Conservation (phyloP, 169 alveolate species). For the Babesia divergens region DNA sequence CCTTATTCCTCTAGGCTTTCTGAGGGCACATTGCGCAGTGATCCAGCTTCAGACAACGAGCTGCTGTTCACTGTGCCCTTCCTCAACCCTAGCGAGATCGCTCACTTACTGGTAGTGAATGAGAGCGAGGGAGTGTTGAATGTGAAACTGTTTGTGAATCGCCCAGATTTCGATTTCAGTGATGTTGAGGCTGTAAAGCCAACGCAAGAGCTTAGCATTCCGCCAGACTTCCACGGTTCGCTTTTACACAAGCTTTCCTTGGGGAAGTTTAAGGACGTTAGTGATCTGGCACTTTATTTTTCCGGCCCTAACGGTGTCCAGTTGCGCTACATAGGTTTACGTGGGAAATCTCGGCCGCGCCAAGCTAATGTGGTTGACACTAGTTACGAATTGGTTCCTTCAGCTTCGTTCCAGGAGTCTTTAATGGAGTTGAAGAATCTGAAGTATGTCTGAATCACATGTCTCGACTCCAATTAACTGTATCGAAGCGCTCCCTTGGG, state of each 20-base stretch:
- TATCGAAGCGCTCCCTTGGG: not conserved
- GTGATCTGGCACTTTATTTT: conserved; percentile 42
- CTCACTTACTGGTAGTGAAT: conserved; percentile 46
- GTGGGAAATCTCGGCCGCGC: conserved; percentile 33
- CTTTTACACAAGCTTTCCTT: conserved; percentile 32
- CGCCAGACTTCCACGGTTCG: conserved; percentile 67
- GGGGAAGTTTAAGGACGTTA: conserved; percentile 43
- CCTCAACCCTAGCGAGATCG: conserved; percentile 45
- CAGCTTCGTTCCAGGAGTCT: conserved; percentile 11
- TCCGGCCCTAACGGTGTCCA: conserved; percentile 3
- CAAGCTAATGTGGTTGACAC: conserved; percentile 45
- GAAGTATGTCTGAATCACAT: conserved; percentile 10
- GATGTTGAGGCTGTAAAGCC: conserved; percentile 61
- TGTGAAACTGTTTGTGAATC: conserved; percentile 30
- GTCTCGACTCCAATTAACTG: not conserved
- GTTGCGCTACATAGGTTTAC: conserved; percentile 57
- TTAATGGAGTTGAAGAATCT: conserved; percentile 17
- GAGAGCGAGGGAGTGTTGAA: conserved; percentile 29
- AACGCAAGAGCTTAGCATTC: conserved; percentile 32
- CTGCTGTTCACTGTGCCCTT: conserved; percentile 58
- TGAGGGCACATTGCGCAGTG: conserved; percentile 27
- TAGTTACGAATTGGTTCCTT: conserved; percentile 56
- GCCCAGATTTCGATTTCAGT: conserved; percentile 55
- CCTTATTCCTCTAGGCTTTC: conserved; percentile 24
- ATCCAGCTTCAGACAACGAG: conserved; percentile 43